Percentiles rank a stretch among this genome's conserved stretches.
Evolutionary conservation across 257 asterid genomes (phyloP).

Genomic region (Gentiana dahurica): DNA sequence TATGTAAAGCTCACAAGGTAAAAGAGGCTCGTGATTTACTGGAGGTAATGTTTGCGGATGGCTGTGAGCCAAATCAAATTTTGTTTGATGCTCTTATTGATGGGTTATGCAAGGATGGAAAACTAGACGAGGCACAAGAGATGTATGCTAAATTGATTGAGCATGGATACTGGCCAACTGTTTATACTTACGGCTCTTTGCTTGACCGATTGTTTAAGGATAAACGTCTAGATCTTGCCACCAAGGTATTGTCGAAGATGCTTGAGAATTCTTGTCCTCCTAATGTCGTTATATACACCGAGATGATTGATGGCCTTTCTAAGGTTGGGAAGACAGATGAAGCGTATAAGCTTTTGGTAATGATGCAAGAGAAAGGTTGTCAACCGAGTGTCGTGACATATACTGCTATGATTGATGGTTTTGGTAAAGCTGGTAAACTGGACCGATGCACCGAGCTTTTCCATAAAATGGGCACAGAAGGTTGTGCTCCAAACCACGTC

Average conservation of each 20-base stretch:
- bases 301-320: slow-evolving; percentile 89
- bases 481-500: slow-evolving; percentile 75
- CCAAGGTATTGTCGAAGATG: slow-evolving; percentile 78
- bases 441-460: slow-evolving; percentile 59
- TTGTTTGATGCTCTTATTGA: slow-evolving; percentile 88
- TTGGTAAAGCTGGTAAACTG: slow-evolving; percentile 61
- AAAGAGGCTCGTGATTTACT: slow-evolving; percentile 65
- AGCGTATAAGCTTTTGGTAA: slow-evolving; percentile 79
- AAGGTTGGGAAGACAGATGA: slow-evolving; percentile 81
- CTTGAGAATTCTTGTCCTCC: slow-evolving; percentile 72
- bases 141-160: slow-evolving; percentile 68
- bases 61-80: slow-evolving; percentile 68
- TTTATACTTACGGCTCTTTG: slow-evolving; percentile 70
- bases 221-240: slow-evolving; percentile 79
- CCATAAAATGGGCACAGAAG: slow-evolving; percentile 48
- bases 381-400: slow-evolving; percentile 88
- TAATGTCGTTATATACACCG: slow-evolving; percentile 74
- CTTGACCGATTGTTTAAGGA: slow-evolving; percentile 82
- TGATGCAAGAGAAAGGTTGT: slow-evolving; percentile 97
- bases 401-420: slow-evolving; percentile 94
- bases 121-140: slow-evolving; percentile 88
- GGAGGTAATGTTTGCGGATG: slow-evolving; percentile 57
- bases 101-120: slow-evolving; percentile 88
- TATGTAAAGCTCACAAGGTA: slow-evolving; percentile 80
- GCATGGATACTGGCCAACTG: slow-evolving; percentile 56